Percentiles rank a stretch among this genome's conserved stretches.
Conservation (phyloP, 805 yeast genomes). For the Blastobotrys peoriensis region DNA sequence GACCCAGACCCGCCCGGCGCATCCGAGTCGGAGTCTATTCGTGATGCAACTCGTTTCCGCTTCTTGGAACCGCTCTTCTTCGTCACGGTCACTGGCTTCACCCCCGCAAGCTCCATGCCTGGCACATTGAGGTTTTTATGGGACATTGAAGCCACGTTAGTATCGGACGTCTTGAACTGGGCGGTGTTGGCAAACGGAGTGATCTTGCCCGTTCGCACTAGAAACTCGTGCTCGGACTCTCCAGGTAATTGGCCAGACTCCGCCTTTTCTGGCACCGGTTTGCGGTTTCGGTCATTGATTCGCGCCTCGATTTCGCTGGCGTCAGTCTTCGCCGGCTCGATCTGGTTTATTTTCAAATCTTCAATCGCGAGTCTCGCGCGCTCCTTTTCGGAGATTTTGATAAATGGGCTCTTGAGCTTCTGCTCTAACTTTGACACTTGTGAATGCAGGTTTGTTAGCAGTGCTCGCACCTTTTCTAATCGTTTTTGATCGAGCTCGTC, state of each 20-base stretch:
- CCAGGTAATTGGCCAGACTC: conserved; percentile 43
- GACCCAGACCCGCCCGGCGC: conserved; percentile 14
- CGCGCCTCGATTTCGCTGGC: conserved; percentile 54
- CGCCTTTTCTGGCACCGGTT: conserved; percentile 9
- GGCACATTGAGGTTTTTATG: conserved; percentile 48
- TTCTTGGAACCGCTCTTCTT: conserved; percentile 4
- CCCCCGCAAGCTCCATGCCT: conserved; percentile 34
- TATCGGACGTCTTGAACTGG: conserved; percentile 8
- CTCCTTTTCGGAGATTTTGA: conserved; percentile 61
- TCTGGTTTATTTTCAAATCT: conserved; percentile 43
- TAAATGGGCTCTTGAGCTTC: conserved; percentile 44
- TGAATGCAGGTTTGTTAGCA: conserved; percentile 37
- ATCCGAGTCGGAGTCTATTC: no score
- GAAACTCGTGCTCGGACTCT: conserved; percentile 74
- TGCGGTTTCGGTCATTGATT: conserved; percentile 30
- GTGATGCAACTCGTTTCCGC: conserved; percentile 20
- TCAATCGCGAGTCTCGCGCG: conserved; percentile 48
- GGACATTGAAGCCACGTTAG: conserved; percentile 19
- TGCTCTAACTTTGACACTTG: conserved; percentile 45
- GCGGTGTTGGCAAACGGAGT: conserved; percentile 80
- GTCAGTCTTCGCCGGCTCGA: conserved; percentile 53
- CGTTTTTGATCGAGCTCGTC: conserved; percentile 69
- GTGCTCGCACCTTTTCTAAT: conserved; percentile 56
- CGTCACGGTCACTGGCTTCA: conserved; percentile 15
- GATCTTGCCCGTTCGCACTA: conserved; percentile 83